Evolutionary conservation across 2,329 filamentous ascomycete genomes (phyloP), one percentile per base, ranked within the genome.

Genomic region (Hypoxylon sp.): DNA sequence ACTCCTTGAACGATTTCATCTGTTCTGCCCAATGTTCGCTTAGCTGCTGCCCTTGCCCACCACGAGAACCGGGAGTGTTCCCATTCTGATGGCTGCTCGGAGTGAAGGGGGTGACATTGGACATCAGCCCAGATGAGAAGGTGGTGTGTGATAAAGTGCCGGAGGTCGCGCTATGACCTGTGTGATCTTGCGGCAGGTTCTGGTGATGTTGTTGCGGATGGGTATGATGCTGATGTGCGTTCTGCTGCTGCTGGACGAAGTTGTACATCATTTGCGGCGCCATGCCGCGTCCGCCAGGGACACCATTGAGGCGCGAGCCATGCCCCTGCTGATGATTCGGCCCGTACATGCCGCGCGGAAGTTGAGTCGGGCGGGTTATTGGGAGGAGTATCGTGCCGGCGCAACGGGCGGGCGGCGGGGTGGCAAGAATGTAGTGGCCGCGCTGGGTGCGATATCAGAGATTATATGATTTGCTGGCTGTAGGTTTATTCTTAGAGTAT

Each of bases 21-120:
- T 99, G 95, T 71, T 95, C 89, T 63, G 89, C 87, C 93, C 93
- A 98, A 74, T 96, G 90, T 67, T 88, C 86, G 62, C 77, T 86
- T 40, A 81, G 74, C 52, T 78, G 81, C 52, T 83, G 83, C 21
- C 75, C 74, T 62, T 84, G 83, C 3, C 77, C 78, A 26, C 75
- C 78, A 46, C 84, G 77, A 15, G 79, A 74, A 45, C 76, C 77
- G 13, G 75, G 72, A 5, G 77, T 70, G 52, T 86, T 83, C 29
- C 85, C 85, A 68, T 87, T 88, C 51, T 85, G 83, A 26, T 87
- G 73, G 57, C 73, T 78, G 62, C 73, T 79, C 8, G 80, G 75
- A 13, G 80, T 81, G 68, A 86, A 88, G 7, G 84, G 81, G 49
- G 86, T 86, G 27, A 86, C 82, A 66, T 82, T 90, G 4, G 87